Base-by-base conservation (phyloP, 2,329 filamentous ascomycete species). In the Shiraia sp. region DNA sequence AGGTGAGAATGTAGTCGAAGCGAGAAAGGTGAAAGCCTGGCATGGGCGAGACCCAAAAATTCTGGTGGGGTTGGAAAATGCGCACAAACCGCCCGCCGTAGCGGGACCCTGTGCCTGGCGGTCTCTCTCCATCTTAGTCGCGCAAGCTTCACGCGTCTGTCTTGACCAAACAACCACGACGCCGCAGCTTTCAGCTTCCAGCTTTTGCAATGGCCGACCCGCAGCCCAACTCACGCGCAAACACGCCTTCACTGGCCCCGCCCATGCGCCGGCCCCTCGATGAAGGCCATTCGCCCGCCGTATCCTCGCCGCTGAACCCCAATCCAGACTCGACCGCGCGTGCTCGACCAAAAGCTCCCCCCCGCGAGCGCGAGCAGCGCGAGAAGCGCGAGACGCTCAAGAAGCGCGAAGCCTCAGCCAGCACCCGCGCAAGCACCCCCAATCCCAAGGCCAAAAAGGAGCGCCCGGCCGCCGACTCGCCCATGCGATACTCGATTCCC, bases 271-370 rank as follows among this genome's bases (percentile, higher is more conserved):
- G 85, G 45, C 72, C 75, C 15, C 75, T 86, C 22, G 85, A 87
- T 47, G 85, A 88, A 57, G 82, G 82, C 61, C 83, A 90, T 67
- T 79, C 79, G 47, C 87, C 87, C 4, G 78, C 83, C 10, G 77
- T 90, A 2, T 82, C 87, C 2, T 91, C 87, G 9, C 87, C 87
- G 19, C 79, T 91, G 48, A 90, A 90, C 56, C 76, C 78, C 45
- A 81, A 74, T 73, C 76, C 78, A 49, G 80, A 74, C 75, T 25
- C 54, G 10, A 59, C 63, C 14, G 53, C 63, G 38, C 68, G 80
- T 17, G 70, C 72, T 17, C 70, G 76, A 3, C 65, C 71, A 6
- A 60, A 61, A 47, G 54, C 63, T 42, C 64, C 69, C 3, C 66
- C 63, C 31, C 65, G 61, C 15, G 64, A 67, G 61, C 73, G 65